Conservation (phyloP, 768 basidiomycete genomes). For the Russula brevipes region DNA sequence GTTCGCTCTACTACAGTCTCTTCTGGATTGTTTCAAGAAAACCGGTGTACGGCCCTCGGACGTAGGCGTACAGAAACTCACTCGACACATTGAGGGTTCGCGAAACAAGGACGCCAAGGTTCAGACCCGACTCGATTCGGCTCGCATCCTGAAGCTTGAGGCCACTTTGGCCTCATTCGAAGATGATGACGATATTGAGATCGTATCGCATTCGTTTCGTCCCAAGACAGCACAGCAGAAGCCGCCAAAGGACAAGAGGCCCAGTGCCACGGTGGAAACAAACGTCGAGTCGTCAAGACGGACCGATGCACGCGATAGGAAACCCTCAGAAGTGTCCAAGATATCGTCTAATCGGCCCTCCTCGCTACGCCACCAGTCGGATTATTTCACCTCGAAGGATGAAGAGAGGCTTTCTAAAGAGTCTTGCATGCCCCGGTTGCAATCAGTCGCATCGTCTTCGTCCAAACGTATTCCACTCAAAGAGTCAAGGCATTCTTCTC, state of each 20-base stretch:
- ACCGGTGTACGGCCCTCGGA: conserved; percentile 51
- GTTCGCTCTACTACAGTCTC: conserved; percentile 71
- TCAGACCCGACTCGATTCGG: conserved; percentile 52
- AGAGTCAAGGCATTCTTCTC: neutral
- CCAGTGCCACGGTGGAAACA: neutral
- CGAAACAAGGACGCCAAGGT: conserved; percentile 43
- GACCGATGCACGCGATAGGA: neutral
- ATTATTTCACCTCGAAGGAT: conserved; percentile 30
- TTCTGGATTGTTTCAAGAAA: conserved; percentile 72
- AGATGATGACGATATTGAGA: conserved; percentile 55
- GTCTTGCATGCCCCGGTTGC: conserved; percentile 33
- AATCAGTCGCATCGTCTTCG: conserved; percentile 38
- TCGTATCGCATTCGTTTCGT: conserved; percentile 39
- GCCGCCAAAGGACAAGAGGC: conserved; percentile 1
- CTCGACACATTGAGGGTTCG: conserved; percentile 57
- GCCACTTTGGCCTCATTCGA: conserved; percentile 60
- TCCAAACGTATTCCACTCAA: conserved; percentile 21
- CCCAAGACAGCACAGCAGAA: conserved; percentile 11
- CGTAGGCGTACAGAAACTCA: conserved; percentile 57
- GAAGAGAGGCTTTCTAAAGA: conserved; percentile 37
- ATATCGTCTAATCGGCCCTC: neutral
- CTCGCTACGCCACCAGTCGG: conserved; percentile 19
- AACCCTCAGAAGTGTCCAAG: conserved; percentile 4
- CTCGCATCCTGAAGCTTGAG: conserved; percentile 60
- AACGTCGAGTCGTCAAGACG: neutral